Conservation (phyloP, 306 rosid species). For the Gynostemma pentaphyllum region DNA sequence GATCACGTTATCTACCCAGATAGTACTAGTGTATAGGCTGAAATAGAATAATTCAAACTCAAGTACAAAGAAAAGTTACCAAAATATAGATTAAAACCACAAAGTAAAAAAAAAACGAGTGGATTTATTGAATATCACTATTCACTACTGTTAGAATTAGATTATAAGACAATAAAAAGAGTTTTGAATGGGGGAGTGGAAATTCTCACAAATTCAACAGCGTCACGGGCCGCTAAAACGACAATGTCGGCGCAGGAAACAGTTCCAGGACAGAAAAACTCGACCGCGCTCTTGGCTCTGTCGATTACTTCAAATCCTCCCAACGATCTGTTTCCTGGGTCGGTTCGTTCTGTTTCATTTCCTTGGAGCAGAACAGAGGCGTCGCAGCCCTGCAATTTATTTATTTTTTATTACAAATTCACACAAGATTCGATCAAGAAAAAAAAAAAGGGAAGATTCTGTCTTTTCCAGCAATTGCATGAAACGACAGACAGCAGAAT, state of each 20-base stretch:
- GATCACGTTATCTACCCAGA: too few relatives aligned
- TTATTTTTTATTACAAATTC: too few relatives aligned
- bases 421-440: neutral
- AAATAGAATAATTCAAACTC: too few relatives aligned
- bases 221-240: conserved; percentile 88
- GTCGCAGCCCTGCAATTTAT: conserved; percentile 63
- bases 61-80: too few relatives aligned
- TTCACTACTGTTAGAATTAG: too few relatives aligned
- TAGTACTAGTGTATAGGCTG: too few relatives aligned
- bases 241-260: conserved; percentile 92
- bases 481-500: too few relatives aligned
- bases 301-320: conserved; percentile 78
- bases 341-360: conserved; percentile 58
- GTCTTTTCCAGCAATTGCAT: too few relatives aligned
- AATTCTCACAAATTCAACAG: conserved; percentile 59
- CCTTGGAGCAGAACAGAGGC: conserved; percentile 75
- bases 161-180: neutral
- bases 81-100: too few relatives aligned
- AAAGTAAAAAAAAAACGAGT: too few relatives aligned
- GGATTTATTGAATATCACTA: too few relatives aligned
- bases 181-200: conserved; percentile 1
- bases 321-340: conserved; percentile 70
- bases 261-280: conserved; percentile 56
- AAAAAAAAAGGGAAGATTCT: neutral
- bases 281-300: conserved; percentile 54